Percentiles rank a stretch among this genome's conserved stretches.
phyloP scores from a whole-genome alignment of 176 grass and related monocot species.

The Canna indica region DNA sequence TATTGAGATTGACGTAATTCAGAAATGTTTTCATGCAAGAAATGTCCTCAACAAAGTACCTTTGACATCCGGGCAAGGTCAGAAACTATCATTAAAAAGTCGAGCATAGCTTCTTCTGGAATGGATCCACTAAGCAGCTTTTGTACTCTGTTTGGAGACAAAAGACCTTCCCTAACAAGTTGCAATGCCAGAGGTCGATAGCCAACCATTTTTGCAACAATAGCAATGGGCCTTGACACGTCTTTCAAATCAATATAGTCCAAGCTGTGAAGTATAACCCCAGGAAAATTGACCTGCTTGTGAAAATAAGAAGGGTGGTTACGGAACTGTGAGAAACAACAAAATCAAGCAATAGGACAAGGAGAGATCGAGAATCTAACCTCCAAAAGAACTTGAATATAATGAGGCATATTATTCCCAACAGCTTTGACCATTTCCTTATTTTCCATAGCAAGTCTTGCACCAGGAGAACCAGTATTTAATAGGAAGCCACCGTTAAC shows the following conservation, averaged over 20 bases:
- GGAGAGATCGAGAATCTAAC: slow-evolving; percentile 20
- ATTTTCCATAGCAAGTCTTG: slow-evolving; percentile 61
- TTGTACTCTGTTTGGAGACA: slow-evolving; percentile 55
- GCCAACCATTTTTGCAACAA: slow-evolving; percentile 92
- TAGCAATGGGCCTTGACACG: slow-evolving; percentile 61
- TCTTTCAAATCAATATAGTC: slow-evolving; percentile 65
- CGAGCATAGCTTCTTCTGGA: slow-evolving; percentile 58
- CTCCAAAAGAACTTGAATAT: slow-evolving; percentile 72
- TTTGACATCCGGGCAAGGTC: slow-evolving; percentile 98
- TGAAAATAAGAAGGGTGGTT: slow-evolving; percentile 14
- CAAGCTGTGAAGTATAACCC: slow-evolving; percentile 48
- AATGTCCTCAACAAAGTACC: slow-evolving; percentile 31
- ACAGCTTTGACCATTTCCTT: slow-evolving; percentile 76
- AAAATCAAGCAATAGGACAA: neutral
- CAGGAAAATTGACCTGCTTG: slow-evolving; percentile 57
- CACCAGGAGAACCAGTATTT: slow-evolving; percentile 61
- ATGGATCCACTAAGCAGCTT: slow-evolving; percentile 41
- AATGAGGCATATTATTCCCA: slow-evolving; percentile 54
- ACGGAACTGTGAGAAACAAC: slow-evolving; percentile 10
- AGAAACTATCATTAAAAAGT: slow-evolving; percentile 98
- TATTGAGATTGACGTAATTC: neutral
- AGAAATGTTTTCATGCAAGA: neutral
- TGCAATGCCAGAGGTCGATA: slow-evolving; percentile 60
- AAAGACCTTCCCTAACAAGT: slow-evolving; percentile 79
- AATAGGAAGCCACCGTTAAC: slow-evolving; percentile 92